These are phyloP conservation scores for Houttuynia cordata DNA, from an alignment of 164 flowering plant species.

Conservation along the genomic window DNA sequence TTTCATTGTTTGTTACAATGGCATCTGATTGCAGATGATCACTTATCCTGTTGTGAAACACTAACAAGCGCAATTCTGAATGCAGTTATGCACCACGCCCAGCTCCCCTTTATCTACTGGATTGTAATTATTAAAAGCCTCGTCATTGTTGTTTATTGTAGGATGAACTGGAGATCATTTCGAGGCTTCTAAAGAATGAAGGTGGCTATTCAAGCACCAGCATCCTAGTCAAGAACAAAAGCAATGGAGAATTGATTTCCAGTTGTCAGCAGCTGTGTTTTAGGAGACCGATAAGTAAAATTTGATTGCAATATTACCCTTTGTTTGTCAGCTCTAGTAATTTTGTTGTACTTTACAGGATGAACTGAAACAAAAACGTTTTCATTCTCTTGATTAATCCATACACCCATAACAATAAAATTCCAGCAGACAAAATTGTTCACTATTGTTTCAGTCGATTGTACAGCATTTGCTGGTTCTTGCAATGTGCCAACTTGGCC, in stretches of 20 bases:
- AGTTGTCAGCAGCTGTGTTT: constrained; percentile 68
- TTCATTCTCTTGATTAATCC: not conserved
- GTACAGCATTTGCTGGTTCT: not conserved
- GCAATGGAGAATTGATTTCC: constrained; percentile 54
- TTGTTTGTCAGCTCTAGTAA: not conserved
- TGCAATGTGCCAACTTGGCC: not conserved
- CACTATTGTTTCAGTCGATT: not conserved
- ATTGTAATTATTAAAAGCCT: not conserved
- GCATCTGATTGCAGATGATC: not conserved
- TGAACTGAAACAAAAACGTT: not conserved
- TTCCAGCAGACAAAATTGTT: not conserved
- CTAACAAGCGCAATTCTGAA: no score
- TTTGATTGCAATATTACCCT: constrained; percentile 13
- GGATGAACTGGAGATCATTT: constrained; percentile 61
- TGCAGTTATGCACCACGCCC: not conserved
- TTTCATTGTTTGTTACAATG: not conserved
- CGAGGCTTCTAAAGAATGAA: constrained; percentile 37
- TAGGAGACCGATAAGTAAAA: constrained; percentile 33
- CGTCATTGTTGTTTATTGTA: constrained; percentile 13
- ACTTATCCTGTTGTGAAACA: no score
- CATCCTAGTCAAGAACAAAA: constrained; percentile 41
- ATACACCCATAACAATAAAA: not conserved
- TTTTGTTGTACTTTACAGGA: not conserved
- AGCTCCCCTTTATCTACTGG: not conserved
- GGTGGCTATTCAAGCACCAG: constrained; percentile 44